Base-by-base conservation (phyloP, 345 rosid species). In the Hibiscus trionum region DNA sequence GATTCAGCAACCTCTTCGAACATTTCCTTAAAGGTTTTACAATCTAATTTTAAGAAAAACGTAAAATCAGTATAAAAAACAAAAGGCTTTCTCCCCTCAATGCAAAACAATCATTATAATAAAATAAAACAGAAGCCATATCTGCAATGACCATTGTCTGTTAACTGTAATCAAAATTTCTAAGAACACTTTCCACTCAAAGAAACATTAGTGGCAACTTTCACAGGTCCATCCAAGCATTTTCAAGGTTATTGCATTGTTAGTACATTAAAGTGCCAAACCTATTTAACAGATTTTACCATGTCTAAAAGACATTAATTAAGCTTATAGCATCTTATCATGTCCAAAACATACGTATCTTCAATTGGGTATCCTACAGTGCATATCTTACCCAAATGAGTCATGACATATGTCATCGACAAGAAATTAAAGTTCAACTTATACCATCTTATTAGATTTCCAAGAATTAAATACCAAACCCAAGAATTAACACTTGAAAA, bases 11-110 rank as follows among this genome's bases (percentile, higher is more conserved):
- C 88, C 77, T 91, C 94, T 81, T 84, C 84, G 77, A 91, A 73
- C 72, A 9, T 86, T 69, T 93, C 89, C 98, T 87, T 93, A 73
- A 93, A 93, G 27, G 78, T 80, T 80, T 90, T 93, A 83, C 96
- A 88, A 75, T 93, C 98, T 93, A 85, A 70, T 37, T 37, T 33
- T 0, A 2, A 49, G 2, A 19, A 10, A 15, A 26, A 3, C 21
- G 47, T 42, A 59, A 55, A 58, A 16, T 21, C 7, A 39, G 31
- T 37, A 14, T 21, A 52, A 49, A 58, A 49, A 17, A 14, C 52
- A 47, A 6, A 26, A 59, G 44, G 12, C 5, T 2, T 35, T 9
- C 4, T 24, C 2, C 7, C 53, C 15, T 9, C 26, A 49, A 49
- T 14, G 53, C 5, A 49, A 49, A 49, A 49, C 6, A 49, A 14